A percentile compares a stretch with the other conserved stretches of the same genome.
Conservation (phyloP, 805 yeast genomes). For the Candida anglica region DNA sequence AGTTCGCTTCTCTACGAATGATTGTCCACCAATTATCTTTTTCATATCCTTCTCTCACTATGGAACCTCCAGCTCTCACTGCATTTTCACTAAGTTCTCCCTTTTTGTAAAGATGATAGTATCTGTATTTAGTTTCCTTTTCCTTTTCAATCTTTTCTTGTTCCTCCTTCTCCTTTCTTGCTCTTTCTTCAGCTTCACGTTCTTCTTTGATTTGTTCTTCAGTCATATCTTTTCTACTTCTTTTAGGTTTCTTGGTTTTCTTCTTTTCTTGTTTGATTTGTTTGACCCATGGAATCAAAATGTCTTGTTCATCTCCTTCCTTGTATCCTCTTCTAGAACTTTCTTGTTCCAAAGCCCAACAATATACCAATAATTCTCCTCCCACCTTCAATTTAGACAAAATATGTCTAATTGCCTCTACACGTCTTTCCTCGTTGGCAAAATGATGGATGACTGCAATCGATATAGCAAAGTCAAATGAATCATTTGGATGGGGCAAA, state of each 20-base stretch:
- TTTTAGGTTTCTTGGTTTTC: conserved; percentile 16
- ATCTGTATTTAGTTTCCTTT: conserved; percentile 66
- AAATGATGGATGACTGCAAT: conserved; percentile 97
- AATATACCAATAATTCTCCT: conserved; percentile 78
- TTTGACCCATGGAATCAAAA: conserved; percentile 93
- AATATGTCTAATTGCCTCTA: conserved; percentile 70
- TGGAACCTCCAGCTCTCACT: conserved; percentile 60
- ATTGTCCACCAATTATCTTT: conserved; percentile 88
- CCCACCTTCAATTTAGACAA: conserved; percentile 51
- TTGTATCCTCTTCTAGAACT: conserved; percentile 85
- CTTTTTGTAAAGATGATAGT: conserved; percentile 78
- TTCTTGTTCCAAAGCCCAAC: conserved; percentile 96
- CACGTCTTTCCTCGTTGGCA: conserved; percentile 75
- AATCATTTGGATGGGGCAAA: conserved; percentile 34
- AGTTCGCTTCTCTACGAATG: conserved; percentile 16
- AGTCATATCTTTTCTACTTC: conserved; percentile 13
- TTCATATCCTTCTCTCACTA: conserved; percentile 79
- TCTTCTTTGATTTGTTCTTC: conserved; percentile 9
- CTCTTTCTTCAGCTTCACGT: conserved; percentile 9
- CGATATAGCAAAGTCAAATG: conserved; percentile 83
- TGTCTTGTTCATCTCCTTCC: conserved; percentile 89
- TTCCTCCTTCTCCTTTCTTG: conserved; percentile 13
- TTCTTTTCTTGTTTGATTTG: conserved; percentile 44
- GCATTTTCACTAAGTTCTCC: conserved; percentile 83
- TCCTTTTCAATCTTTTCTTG: too few relatives aligned